These are phyloP conservation scores for Pseudogymnoascus sp. DNA, from an alignment of 2,329 filamentous ascomycete genomes.

Conservation along the genomic window DNA sequence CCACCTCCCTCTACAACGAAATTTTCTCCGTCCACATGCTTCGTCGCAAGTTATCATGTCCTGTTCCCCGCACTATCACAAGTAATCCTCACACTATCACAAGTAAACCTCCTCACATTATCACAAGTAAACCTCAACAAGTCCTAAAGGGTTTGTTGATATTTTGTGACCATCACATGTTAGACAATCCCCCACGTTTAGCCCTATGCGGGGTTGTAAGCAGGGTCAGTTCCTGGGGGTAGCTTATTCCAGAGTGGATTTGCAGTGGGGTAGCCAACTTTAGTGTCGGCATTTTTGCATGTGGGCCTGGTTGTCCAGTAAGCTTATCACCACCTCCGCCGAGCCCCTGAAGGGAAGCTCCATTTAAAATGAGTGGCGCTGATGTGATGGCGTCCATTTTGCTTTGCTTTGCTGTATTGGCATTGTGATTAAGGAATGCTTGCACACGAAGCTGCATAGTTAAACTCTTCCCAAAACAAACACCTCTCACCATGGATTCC, in stretches of 20 bases:
- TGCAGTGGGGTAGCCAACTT: not conserved
- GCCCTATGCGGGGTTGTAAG: not conserved
- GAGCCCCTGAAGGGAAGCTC: not conserved
- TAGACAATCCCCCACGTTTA: not conserved
- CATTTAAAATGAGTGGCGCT: not conserved
- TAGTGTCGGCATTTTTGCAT: not conserved
- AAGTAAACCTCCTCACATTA: no score
- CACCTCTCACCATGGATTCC: not conserved
- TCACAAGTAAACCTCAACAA: not conserved
- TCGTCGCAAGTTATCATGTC: not conserved
- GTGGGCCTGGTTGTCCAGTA: not conserved
- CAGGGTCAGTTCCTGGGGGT: not conserved
- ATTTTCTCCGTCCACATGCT: not conserved
- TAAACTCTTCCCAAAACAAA: not conserved
- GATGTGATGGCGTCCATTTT: not conserved
- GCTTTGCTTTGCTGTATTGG: not conserved
- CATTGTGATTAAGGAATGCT: not conserved
- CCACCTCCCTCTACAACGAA: not conserved
- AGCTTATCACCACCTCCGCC: not conserved
- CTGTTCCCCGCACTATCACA: not conserved
- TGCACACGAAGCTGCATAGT: not conserved
- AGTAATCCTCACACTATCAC: not conserved
- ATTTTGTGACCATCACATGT: not conserved
- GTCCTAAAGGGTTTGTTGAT: not conserved
- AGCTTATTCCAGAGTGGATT: not conserved